Evolutionary conservation across 345 rosid genomes (phyloP), one percentile per base, ranked within the genome.

Genomic region (Clarkia xantiana): DNA sequence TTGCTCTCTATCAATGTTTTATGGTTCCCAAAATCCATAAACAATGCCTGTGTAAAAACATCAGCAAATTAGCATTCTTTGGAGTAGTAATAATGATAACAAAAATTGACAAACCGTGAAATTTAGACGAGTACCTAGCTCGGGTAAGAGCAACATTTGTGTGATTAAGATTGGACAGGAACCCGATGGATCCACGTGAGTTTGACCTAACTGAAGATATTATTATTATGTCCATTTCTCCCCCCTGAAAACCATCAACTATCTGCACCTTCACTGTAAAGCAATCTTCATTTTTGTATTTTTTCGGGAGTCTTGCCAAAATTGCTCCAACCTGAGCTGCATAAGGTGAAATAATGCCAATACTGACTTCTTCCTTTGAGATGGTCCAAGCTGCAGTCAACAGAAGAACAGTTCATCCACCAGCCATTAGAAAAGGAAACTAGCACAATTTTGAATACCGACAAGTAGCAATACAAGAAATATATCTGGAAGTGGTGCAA

Each of bases 21-120:
- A 56, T 38, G 77, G 58, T 67, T 59, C 36, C 86, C 53, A 76
- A 49, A 63, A 79, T 73, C 85, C 81, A 76, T 16, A 73, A 75
- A 58, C 85, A 57, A 25, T 73, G 68, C 63, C 85, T 54, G 38
- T 13, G 3, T 6, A 29, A 25, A 13, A 10, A 15, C 5, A 2
- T 15, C 19, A 52, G 42, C 5, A 29, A 29, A 29, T 29, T 29
- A 29, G 36, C 36, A 29, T 29, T 29, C 36, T 29, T 29, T 29
- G 5, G 36, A n/a, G n/a, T n/a, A n/a, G n/a, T n/a, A 3, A 29
- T 29, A 29, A 5, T 7, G 36, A 29, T 29, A 29, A 29, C 5
- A 4, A 7, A 29, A 29, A 5, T 7, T n/a, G n/a, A 29, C 5
- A 29, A 29, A 29, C 36, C 8, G 8, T 22, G 25, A 2, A 2